A percentile compares a stretch with the other conserved stretches of the same genome.
phyloP scores from a whole-genome alignment of 106 monocot genomes.

The Cymbidium sinense region DNA sequence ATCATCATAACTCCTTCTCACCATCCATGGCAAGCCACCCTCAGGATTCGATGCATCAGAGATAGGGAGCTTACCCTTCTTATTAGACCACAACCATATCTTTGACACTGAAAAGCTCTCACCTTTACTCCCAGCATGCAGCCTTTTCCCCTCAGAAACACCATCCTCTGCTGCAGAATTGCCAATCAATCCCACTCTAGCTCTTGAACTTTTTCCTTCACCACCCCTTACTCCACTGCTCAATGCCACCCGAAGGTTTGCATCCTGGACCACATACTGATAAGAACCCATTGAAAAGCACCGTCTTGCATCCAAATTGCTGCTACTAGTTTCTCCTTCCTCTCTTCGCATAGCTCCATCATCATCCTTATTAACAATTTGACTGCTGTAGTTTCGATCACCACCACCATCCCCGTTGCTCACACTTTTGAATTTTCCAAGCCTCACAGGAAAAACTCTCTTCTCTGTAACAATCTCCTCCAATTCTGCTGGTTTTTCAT shows the following conservation, averaged over 20 bases:
- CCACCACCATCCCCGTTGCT: constrained; percentile 14
- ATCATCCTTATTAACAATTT: background rate
- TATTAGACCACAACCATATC: constrained; percentile 74
- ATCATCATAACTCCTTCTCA: constrained; percentile 23
- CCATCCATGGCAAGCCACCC: constrained; percentile 42
- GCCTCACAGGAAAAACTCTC: constrained; percentile 67
- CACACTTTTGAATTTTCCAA: constrained; percentile 72
- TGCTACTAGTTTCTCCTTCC: constrained; percentile 70
- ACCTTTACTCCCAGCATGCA: constrained; percentile 55
- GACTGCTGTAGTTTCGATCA: background rate
- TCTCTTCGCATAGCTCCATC: constrained; percentile 22
- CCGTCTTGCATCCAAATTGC: constrained; percentile 81
- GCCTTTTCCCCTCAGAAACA: constrained; percentile 35
- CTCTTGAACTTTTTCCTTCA: constrained; percentile 14
- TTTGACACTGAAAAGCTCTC: constrained; percentile 88
- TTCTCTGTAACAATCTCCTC: constrained; percentile 45
- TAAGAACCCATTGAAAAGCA: constrained; percentile 94
- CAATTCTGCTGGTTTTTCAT: constrained; percentile 26
- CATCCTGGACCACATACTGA: constrained; percentile 73
- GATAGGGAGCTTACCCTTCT: constrained; percentile 56
- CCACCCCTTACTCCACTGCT: constrained; percentile 11
- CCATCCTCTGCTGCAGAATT: constrained; percentile 17
- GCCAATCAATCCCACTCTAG: constrained; percentile 6
- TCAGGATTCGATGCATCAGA: constrained; percentile 30
- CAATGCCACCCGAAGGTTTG: constrained; percentile 54